Evolutionary conservation across 169 alveolate genomes (phyloP), one percentile per base, ranked within the genome.

Genomic region (Cryptosporidium andersoni): DNA sequence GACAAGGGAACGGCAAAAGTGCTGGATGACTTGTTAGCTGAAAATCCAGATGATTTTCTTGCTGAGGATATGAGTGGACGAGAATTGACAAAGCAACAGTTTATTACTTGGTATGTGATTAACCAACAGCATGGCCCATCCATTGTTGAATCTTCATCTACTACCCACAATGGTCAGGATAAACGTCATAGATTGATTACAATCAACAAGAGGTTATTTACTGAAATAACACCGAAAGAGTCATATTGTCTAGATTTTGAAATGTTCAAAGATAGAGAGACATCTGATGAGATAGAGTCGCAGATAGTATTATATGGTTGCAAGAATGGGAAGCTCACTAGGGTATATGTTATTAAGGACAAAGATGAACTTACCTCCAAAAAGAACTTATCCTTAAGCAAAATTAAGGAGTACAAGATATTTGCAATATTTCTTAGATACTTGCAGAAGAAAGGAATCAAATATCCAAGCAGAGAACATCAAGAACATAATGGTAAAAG

Each of bases 121-220:
- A 74, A 74, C 47, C 85, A 74, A 42, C 85, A 74, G 55, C 55
- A 55, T 74, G 85, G 85, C 3, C 85, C 85, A 2, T 74, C 85
- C 12, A 74, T 58, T 12, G 67, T 60, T 74, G 85, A 74, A 9
- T 37, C 85, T 55, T 66, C 55, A 56, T 62, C 51, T 52, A 1
- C 34, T 4, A 36, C 67, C 11, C 49, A 66, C 37, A 58, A 55
- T 47, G 51, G 43, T 34, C 74, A 58, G n/a, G 67, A 74, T 62
- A 74, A 47, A 36, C 55, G 85, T 12, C 74, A 74, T 4, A 74
- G 67, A 45, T 55, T 74, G n/a, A 62, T 58, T 8, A 56, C 40
- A 9, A 68, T 74, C 7, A 74, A 74, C 64, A 74, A 74, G 48
- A 55, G 85, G 12, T 43, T 74, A 11, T 74, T 74, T 60, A 74